Conservation (phyloP, 805 yeast genomes). For the Ogataea pilisensis region DNA sequence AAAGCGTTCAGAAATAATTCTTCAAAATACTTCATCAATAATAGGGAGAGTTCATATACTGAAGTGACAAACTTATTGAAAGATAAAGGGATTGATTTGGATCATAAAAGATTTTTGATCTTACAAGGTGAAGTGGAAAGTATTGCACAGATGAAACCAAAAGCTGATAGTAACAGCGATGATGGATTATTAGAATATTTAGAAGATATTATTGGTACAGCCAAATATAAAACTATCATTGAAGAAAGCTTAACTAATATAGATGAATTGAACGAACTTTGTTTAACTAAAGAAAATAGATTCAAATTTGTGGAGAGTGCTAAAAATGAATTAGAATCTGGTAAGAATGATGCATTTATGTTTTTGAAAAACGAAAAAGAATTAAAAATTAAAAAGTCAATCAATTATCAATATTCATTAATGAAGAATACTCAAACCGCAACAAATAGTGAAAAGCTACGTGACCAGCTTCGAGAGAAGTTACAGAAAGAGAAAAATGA, state of each 20-base stretch:
- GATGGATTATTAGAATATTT: constrained; percentile 92
- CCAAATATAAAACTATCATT: constrained; percentile 73
- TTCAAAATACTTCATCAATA: constrained; percentile 76
- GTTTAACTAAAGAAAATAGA: constrained; percentile 76
- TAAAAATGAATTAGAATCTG: constrained; percentile 52
- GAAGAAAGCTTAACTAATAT: constrained; percentile 57
- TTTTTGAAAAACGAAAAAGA: constrained; percentile 63
- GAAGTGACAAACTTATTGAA: constrained; percentile 73
- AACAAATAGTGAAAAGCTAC: constrained; percentile 34
- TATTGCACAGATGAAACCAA: constrained; percentile 98
- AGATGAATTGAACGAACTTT: constrained; percentile 74
- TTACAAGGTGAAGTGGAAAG: constrained; percentile 98
- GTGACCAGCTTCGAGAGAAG: constrained; percentile 34
- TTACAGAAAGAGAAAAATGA: constrained; percentile 41
- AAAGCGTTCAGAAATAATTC: constrained; percentile 72
- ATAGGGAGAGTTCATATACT: constrained; percentile 63
- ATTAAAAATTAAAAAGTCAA: constrained; percentile 47
- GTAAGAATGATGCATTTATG: constrained; percentile 64
- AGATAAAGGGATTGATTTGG: constrained; percentile 85
- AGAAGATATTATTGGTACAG: constrained; percentile 96
- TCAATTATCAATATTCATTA: constrained; percentile 51
- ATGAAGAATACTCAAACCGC: constrained; percentile 38
- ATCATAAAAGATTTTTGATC: constrained; percentile 90
- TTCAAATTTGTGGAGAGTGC: constrained; percentile 78
- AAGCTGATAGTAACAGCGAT: constrained; percentile 87